Evolutionary conservation across 257 asterid species (phyloP).

Genomic region (Galeopsis tetrahit): DNA sequence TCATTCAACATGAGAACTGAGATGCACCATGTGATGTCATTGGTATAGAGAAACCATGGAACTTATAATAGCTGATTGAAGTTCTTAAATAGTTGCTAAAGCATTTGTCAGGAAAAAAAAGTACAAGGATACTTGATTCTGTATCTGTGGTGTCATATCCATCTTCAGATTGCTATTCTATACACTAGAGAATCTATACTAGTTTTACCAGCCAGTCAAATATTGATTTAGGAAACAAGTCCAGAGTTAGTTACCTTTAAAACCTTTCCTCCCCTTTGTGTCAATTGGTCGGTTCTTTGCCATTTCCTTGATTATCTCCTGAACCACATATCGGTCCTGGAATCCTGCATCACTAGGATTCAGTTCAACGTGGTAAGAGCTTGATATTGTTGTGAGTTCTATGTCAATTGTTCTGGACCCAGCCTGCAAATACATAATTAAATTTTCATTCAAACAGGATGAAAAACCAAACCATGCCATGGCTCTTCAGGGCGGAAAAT

Average conservation of each 20-base stretch:
- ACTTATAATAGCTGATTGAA: constrained; percentile 22
- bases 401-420: constrained; percentile 83
- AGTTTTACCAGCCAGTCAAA: background rate
- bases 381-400: constrained; percentile 84
- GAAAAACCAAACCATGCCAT: background rate
- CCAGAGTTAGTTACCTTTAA: constrained; percentile 67
- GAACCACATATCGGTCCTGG: constrained; percentile 94
- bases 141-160: constrained; percentile 1
- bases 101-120: background rate
- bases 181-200: constrained; percentile 1
- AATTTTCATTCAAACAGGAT: constrained; percentile 28
- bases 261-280: constrained; percentile 87
- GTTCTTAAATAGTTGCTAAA: constrained; percentile 25
- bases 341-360: constrained; percentile 97
- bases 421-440: constrained; percentile 58
- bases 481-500: background rate
- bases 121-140: background rate
- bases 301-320: constrained; percentile 97
- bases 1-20: constrained; percentile 92
- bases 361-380: constrained; percentile 91
- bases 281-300: constrained; percentile 95
- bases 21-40: constrained; percentile 35
- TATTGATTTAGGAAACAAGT: constrained; percentile 14
- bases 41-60: constrained; percentile 32
- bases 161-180: background rate